These are phyloP conservation scores for Neonectria coccinea DNA, from an alignment of 2,329 filamentous ascomycete genomes.

Conservation along the genomic window DNA sequence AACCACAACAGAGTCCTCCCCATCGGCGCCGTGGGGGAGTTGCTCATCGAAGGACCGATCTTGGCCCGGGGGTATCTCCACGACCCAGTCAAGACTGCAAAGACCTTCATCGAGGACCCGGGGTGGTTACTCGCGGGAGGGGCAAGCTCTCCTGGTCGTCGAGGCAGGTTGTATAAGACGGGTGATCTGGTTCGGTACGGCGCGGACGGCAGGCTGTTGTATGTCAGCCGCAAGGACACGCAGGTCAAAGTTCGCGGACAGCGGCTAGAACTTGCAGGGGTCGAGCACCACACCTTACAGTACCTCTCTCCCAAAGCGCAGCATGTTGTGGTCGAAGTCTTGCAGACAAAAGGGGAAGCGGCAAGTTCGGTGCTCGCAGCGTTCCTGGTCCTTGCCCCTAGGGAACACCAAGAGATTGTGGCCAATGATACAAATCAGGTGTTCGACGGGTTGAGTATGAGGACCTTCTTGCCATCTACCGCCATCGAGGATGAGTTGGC, in stretches of 20 bases:
- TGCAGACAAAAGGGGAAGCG: slow-evolving; percentile 12
- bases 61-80: slow-evolving; percentile 39
- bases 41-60: slow-evolving; percentile 41
- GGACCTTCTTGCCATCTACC: too few species aligned
- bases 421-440: background rate
- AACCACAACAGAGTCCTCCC: slow-evolving; percentile 36
- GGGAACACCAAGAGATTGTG: background rate
- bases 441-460: background rate
- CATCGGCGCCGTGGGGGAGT: slow-evolving; percentile 41
- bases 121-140: background rate
- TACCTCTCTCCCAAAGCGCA: slow-evolving; percentile 26
- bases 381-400: background rate
- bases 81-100: slow-evolving; percentile 10
- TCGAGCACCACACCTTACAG: slow-evolving; percentile 39
- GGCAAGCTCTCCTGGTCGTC: background rate
- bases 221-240: slow-evolving; percentile 45
- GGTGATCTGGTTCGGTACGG: slow-evolving; percentile 44
- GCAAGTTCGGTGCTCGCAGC: slow-evolving; percentile 16
- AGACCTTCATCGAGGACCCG: slow-evolving; percentile 28
- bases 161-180: slow-evolving; percentile 49
- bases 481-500: slow-evolving; percentile 4
- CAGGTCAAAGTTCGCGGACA: slow-evolving; percentile 50
- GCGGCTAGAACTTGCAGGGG: slow-evolving; percentile 46
- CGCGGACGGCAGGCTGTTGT: slow-evolving; percentile 43
- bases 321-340: slow-evolving; percentile 33